Base-by-base conservation (phyloP, 2,329 filamentous ascomycete genomes). In the Aspergillus fructus region DNA sequence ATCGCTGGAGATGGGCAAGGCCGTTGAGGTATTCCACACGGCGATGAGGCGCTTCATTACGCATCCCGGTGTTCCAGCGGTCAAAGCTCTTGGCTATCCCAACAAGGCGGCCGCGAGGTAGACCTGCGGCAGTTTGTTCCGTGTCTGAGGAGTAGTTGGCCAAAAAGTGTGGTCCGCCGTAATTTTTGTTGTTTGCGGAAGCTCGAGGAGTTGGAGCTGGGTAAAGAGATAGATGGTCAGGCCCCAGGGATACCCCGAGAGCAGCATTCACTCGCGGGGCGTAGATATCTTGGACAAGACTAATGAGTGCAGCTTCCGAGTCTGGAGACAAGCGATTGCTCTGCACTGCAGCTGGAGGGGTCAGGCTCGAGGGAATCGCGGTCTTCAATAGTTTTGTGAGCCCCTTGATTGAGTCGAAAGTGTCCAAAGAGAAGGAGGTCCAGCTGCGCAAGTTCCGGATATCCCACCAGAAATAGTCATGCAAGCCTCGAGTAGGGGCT, bases 381-480 rank as follows among this genome's bases (percentile, higher is more conserved):
- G 89, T 86, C 64, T 85, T 85, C 58, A 97, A 85, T 21, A 96
- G 84, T 21, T 84, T 81, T 6, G 87, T 82, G 23, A 94, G 87
- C 33, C 86, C 87, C 1, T 89, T 89, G 46, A 96, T 85, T 5
- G 85, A 80, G 64, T 88, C 82, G 71, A 97, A 87, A 56, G 87
- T 86, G 53, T 81, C 74, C 11, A 90, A 79, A 63, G 85, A 90
- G 83, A 97, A 97, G 65, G 85, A 83, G 51, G 83, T 84, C 93
- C 93, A 97, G 60, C 86, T 83, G 61, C 90, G 86, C 64, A 97
- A 81, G 71, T 96, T 93, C 65, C 93, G 89, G 58, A 96, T 84
- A 69, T 97, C 93, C 90, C 91, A 97, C 93, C 93, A 97, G 75
- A 93, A 96, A 78, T 96, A 87, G 73, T 88, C 91, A 67, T 88